These are phyloP conservation scores for Globisporangium carolinianum DNA, from an alignment of 352 stramenopile genomes.

Conservation along the genomic window DNA sequence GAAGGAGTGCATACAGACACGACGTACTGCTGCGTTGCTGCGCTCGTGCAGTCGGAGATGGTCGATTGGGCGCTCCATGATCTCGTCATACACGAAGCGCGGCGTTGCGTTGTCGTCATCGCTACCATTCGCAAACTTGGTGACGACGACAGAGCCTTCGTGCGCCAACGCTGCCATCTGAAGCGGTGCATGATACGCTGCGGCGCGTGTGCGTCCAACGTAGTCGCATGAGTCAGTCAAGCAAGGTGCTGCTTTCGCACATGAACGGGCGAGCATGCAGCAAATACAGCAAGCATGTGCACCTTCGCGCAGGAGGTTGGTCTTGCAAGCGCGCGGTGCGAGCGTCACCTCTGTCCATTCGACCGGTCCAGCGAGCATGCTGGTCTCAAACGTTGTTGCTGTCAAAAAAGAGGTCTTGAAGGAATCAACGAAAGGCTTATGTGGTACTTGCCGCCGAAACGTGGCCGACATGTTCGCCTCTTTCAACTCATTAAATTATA, in stretches of 20 bases:
- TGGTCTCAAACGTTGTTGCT: too few relatives aligned
- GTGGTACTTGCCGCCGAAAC: too few relatives aligned
- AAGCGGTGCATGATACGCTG: slow-evolving; percentile 39
- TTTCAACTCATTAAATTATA: too few relatives aligned
- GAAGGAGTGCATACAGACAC: too few relatives aligned
- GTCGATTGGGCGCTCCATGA: slow-evolving; percentile 11
- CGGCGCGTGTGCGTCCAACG: neutral
- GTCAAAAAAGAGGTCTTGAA: too few relatives aligned
- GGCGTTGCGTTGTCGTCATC: neutral
- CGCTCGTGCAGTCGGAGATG: slow-evolving; percentile 12
- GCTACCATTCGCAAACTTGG: slow-evolving; percentile 7
- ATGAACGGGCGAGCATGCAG: neutral
- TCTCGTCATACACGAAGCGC: slow-evolving; percentile 9
- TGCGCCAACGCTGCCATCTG: slow-evolving; percentile 28
- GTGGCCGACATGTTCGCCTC: too few relatives aligned
- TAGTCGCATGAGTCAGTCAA: neutral
- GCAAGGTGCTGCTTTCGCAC: neutral
- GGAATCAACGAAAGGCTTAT: too few relatives aligned
- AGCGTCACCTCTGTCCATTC: slow-evolving; percentile 33
- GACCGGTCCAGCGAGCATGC: slow-evolving; percentile 23
- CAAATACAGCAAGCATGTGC: neutral
- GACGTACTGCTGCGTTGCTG: neutral
- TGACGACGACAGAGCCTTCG: slow-evolving; percentile 28
- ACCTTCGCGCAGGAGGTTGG: slow-evolving; percentile 31
- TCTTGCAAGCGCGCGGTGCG: slow-evolving; percentile 19